Conservation (phyloP, 192 early-diverging fungal genomes). For the Coemansia sp. region DNA sequence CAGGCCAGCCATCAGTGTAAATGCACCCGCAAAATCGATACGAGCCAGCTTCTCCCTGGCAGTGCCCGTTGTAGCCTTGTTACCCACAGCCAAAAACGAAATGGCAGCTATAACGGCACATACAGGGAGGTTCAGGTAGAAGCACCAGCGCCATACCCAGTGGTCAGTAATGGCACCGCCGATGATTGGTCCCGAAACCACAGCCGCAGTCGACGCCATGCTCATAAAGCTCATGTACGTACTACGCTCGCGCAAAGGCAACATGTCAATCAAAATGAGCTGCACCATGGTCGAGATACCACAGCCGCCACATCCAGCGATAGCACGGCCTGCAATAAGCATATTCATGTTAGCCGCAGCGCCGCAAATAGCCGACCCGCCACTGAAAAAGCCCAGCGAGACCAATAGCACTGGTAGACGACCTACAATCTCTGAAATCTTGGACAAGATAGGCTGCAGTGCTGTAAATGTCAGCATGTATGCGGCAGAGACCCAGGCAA, state of each 20-base stretch:
- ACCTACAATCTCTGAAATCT: conserved; percentile 81
- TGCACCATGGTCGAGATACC: conserved; percentile 64
- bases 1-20: conserved; percentile 58
- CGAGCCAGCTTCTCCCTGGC: conserved; percentile 57
- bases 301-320: conserved; percentile 69
- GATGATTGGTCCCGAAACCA: conserved; percentile 58
- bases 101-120: conserved; percentile 46
- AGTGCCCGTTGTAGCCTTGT: conserved; percentile 11
- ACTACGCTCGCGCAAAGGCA: conserved; percentile 61
- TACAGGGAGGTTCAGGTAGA: conserved; percentile 61
- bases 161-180: conserved; percentile 61
- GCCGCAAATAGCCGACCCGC: conserved; percentile 57
- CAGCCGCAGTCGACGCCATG: conserved; percentile 57
- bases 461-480: conserved; percentile 72
- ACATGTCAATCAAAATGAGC: conserved; percentile 68
- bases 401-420: conserved; percentile 59
- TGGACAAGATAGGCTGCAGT: conserved; percentile 74
- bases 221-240: conserved; percentile 62
- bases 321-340: conserved; percentile 65
- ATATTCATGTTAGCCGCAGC: conserved; percentile 61
- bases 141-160: conserved; percentile 56
- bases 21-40: conserved; percentile 67
- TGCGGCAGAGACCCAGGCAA: conserved; percentile 76
- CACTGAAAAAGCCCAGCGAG: conserved; percentile 56
- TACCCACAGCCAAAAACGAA: conserved; percentile 18